A percentile compares a stretch with the other conserved stretches of the same genome.
Evolutionary conservation across 371 early-diverging fungal genomes (phyloP).

Genomic region (Mycotypha africana): DNA sequence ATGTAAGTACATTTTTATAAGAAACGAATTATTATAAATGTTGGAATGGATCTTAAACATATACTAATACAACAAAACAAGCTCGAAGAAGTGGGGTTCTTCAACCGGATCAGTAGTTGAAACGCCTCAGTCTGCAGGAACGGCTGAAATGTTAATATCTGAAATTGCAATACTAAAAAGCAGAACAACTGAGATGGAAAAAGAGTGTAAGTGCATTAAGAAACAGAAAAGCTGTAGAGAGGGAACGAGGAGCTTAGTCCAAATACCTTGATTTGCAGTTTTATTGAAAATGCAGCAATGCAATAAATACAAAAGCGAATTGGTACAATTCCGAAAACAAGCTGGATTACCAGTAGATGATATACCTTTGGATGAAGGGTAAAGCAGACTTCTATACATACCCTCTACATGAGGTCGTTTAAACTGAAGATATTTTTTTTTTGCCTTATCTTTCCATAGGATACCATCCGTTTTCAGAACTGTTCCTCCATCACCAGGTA

Average conservation of each 20-base stretch:
- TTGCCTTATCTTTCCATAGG: constrained; percentile 9
- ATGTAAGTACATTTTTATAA: constrained; percentile 2
- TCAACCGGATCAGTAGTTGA: constrained; percentile 25
- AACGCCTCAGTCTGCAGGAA: constrained; percentile 32
- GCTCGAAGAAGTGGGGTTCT: constrained; percentile 48
- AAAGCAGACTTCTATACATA: constrained; percentile 3
- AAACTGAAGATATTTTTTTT: no score
- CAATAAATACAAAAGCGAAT: constrained; percentile 64
- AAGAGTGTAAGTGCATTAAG: constrained; percentile 53
- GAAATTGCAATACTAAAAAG: constrained; percentile 60
- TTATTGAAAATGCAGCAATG: constrained; percentile 63
- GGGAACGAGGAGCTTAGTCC: no score
- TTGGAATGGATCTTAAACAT: neutral
- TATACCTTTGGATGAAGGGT: constrained; percentile 52
- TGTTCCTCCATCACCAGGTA: constrained; percentile 41
- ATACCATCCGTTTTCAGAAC: constrained; percentile 43
- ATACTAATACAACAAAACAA: constrained; percentile 1
- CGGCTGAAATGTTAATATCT: constrained; percentile 65
- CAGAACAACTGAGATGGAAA: constrained; percentile 63
- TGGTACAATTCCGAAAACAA: constrained; percentile 63
- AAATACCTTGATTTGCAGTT: no score
- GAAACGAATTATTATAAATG: no score
- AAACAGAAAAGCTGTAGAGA: no score
- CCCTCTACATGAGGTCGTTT: neutral
- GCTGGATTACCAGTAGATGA: constrained; percentile 53